Percentiles rank a stretch among this genome's conserved stretches.
Evolutionary conservation across 2,329 filamentous ascomycete species (phyloP).

Genomic region (Cordyceps sp.): DNA sequence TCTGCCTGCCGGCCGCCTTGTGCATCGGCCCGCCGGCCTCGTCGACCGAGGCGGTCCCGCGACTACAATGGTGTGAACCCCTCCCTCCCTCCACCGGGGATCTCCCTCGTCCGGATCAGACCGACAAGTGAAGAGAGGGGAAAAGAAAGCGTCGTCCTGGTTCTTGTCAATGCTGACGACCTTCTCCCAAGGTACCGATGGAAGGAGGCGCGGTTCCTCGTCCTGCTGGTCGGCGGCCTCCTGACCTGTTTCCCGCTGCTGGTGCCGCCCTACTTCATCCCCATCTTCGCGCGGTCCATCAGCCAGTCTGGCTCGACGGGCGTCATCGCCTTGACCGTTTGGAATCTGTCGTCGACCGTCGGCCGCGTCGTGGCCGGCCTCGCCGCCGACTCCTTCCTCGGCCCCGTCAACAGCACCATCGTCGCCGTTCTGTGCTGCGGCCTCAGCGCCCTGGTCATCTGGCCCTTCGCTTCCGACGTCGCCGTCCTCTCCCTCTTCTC

Average conservation of each 20-base stretch:
- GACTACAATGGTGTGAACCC: slow-evolving; percentile 9
- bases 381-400: slow-evolving; percentile 9
- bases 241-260: slow-evolving; percentile 11
- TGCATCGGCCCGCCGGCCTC: slow-evolving; percentile 6
- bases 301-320: slow-evolving; percentile 6
- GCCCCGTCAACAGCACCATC: slow-evolving; percentile 11
- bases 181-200: slow-evolving; percentile 9
- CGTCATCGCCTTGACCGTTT: slow-evolving; percentile 8
- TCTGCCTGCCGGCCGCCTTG: slow-evolving; percentile 11
- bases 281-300: slow-evolving; percentile 10
- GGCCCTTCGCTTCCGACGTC: slow-evolving; percentile 10
- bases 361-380: slow-evolving; percentile 10
- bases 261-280: slow-evolving; percentile 13
- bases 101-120: no score
- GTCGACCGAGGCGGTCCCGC: slow-evolving; percentile 3
- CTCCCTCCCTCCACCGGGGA: no score
- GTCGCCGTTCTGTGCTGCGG: slow-evolving; percentile 10
- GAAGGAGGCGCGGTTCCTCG: slow-evolving; percentile 8
- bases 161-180: not conserved
- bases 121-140: no score
- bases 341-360: slow-evolving; percentile 12
- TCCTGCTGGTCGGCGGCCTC: slow-evolving; percentile 8
- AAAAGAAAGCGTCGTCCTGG: not conserved
- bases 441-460: slow-evolving; percentile 9
- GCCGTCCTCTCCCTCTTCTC: slow-evolving; percentile 8